phyloP scores from a whole-genome alignment of 768 basidiomycete genomes.

The Naganishia randhawae region DNA sequence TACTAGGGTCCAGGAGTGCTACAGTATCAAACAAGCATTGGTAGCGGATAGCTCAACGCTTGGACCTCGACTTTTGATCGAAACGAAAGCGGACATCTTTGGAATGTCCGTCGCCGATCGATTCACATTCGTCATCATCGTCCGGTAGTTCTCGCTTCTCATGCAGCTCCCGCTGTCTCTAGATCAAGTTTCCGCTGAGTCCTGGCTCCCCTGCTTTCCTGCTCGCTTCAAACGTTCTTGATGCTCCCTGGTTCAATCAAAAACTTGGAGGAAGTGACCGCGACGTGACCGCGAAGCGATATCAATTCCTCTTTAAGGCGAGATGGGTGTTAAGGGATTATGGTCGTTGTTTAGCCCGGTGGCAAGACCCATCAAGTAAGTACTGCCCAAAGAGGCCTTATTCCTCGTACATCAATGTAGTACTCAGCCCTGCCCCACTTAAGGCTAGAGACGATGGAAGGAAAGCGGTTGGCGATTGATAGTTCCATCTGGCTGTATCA shows the following conservation, averaged over 20 bases:
- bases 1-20: too few relatives aligned
- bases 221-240: background rate
- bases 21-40: too few relatives aligned
- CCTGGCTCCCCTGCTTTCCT: background rate
- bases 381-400: background rate
- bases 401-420: too few relatives aligned
- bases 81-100: background rate
- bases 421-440: slow-evolving; percentile 19
- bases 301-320: slow-evolving; percentile 2
- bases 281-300: background rate
- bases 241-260: background rate
- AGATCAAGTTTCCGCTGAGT: background rate
- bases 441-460: slow-evolving; percentile 89
- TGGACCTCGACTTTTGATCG: slow-evolving; percentile 8
- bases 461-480: slow-evolving; percentile 94
- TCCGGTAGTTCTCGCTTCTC: background rate
- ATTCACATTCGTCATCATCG: slow-evolving; percentile 8
- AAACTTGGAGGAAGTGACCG: background rate
- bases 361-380: slow-evolving; percentile 82
- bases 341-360: slow-evolving; percentile 92
- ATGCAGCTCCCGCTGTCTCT: background rate
- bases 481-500: slow-evolving; percentile 99
- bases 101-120: background rate
- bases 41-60: too few relatives aligned
- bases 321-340: slow-evolving; percentile 94